Conservation (phyloP, 2,329 filamentous ascomycete species). For the Venturia carpophila region DNA sequence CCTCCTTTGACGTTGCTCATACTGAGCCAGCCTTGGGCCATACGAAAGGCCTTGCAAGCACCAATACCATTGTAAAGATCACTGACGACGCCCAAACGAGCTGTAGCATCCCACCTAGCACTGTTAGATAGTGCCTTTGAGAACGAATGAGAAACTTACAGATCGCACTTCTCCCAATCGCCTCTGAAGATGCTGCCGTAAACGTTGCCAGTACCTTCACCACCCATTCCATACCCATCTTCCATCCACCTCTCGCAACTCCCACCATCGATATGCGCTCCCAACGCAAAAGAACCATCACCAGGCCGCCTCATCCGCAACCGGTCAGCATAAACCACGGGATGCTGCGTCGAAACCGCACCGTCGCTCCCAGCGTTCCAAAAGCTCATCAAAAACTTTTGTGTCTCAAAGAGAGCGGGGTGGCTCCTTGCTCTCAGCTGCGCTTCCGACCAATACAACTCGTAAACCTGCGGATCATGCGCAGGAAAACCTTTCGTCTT, state of each 20-base stretch:
- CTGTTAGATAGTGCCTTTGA: neutral
- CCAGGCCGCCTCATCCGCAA: slow-evolving; percentile 48
- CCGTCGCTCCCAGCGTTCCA: slow-evolving; percentile 29
- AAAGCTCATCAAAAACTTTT: slow-evolving; percentile 42
- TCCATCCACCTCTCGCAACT: slow-evolving; percentile 47
- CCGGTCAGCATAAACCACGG: slow-evolving; percentile 42
- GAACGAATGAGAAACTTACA: slow-evolving; percentile 27
- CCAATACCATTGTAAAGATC: slow-evolving; percentile 77
- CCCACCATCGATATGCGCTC: slow-evolving; percentile 51
- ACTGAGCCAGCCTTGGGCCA: slow-evolving; percentile 84
- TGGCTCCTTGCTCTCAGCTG: slow-evolving; percentile 42
- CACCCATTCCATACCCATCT: slow-evolving; percentile 50
- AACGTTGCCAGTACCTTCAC: slow-evolving; percentile 40
- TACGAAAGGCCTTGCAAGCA: slow-evolving; percentile 74
- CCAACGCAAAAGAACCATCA: slow-evolving; percentile 43
- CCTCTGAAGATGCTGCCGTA: slow-evolving; percentile 69
- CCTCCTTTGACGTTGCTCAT: slow-evolving; percentile 65
- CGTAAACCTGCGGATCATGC: slow-evolving; percentile 43
- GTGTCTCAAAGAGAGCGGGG: slow-evolving; percentile 39
- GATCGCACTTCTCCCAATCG: slow-evolving; percentile 71
- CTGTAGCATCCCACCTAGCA: slow-evolving; percentile 58
- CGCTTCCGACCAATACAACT: slow-evolving; percentile 43
- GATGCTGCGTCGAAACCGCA: slow-evolving; percentile 37
- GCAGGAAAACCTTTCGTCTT: slow-evolving; percentile 38
- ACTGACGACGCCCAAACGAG: slow-evolving; percentile 58